phyloP scores from a whole-genome alignment of 1,139 yeast species.

The Taphrina betulina region DNA sequence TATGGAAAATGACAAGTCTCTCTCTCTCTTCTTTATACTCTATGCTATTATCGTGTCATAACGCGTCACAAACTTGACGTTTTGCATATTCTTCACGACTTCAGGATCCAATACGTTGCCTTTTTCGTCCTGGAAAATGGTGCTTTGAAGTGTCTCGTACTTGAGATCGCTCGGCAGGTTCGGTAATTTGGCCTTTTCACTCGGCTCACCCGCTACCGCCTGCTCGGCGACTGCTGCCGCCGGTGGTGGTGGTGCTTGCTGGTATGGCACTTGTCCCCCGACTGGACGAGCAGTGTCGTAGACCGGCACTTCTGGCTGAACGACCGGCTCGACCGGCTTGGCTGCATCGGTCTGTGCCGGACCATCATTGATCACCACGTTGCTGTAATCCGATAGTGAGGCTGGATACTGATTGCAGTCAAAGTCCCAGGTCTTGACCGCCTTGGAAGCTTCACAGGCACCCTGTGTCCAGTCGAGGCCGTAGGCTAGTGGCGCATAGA shows the following conservation, averaged over 20 bases:
- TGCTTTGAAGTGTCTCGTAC: constrained; percentile 8
- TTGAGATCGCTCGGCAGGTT: background rate
- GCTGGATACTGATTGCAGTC: constrained; percentile 51
- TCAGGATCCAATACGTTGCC: constrained; percentile 30
- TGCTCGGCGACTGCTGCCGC: background rate
- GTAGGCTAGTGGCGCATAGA: constrained; percentile 72
- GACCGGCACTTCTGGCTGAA: constrained; percentile 17
- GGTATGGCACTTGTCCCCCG: background rate
- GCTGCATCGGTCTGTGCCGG: constrained; percentile 16
- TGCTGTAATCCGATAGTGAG: constrained; percentile 8
- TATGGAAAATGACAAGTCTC: no score
- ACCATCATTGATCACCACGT: constrained; percentile 5
- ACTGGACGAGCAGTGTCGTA: constrained; percentile 5
- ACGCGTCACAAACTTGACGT: constrained; percentile 29
- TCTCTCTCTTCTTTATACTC: background rate
- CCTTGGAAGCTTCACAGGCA: constrained; percentile 62
- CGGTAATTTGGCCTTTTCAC: constrained; percentile 7
- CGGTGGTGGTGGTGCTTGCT: constrained; percentile 14
- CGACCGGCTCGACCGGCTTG: constrained; percentile 24
- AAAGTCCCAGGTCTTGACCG: constrained; percentile 76
- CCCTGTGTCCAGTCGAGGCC: constrained; percentile 78
- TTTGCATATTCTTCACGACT: constrained; percentile 28
- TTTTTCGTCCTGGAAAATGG: constrained; percentile 27
- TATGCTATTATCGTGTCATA: constrained; percentile 22
- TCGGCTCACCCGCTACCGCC: constrained; percentile 7